These are phyloP conservation scores for Linnemannia exigua DNA, from an alignment of 192 early-diverging fungal genomes.

Conservation along the genomic window DNA sequence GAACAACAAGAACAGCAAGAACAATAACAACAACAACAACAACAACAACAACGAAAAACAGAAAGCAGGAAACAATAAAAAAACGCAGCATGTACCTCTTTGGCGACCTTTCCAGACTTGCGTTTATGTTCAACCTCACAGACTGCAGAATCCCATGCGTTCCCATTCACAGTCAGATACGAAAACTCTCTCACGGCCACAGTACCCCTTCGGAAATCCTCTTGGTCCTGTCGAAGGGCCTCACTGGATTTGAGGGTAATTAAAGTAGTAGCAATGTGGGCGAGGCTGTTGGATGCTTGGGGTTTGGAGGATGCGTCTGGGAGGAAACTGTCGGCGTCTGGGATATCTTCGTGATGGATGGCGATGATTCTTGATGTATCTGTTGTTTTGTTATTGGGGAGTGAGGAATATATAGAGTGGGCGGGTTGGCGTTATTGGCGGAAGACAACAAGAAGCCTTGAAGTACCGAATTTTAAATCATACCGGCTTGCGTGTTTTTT, in stretches of 20 bases:
- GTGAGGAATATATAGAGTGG: not conserved
- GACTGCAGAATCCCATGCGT: slow-evolving; percentile 47
- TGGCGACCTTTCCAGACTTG: slow-evolving; percentile 57
- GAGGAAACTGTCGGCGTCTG: slow-evolving; percentile 38
- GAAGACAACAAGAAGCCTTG: no score
- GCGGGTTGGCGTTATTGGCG: not conserved
- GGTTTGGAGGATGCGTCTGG: slow-evolving; percentile 37
- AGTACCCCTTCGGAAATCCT: slow-evolving; percentile 12
- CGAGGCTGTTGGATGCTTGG: slow-evolving; percentile 39
- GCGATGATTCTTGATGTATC: slow-evolving; percentile 51
- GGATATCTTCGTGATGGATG: slow-evolving; percentile 58
- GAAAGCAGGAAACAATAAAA: slow-evolving; percentile 6
- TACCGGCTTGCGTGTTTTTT: not conserved
- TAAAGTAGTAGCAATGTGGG: slow-evolving; percentile 51
- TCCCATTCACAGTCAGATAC: slow-evolving; percentile 40
- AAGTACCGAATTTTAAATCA: no score
- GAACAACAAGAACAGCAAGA: no score
- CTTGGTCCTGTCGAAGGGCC: slow-evolving; percentile 39
- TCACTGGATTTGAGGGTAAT: slow-evolving; percentile 54
- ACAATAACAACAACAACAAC: no score
- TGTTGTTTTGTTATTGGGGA: not conserved
- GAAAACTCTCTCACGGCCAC: slow-evolving; percentile 31
- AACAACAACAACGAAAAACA: no score
- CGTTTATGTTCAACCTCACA: slow-evolving; percentile 58
- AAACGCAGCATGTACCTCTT: slow-evolving; percentile 41